A percentile compares a stretch with the other conserved stretches of the same genome.
Evolutionary conservation across 352 stramenopile species (phyloP).

Genomic region (Pythium aristosporum): DNA sequence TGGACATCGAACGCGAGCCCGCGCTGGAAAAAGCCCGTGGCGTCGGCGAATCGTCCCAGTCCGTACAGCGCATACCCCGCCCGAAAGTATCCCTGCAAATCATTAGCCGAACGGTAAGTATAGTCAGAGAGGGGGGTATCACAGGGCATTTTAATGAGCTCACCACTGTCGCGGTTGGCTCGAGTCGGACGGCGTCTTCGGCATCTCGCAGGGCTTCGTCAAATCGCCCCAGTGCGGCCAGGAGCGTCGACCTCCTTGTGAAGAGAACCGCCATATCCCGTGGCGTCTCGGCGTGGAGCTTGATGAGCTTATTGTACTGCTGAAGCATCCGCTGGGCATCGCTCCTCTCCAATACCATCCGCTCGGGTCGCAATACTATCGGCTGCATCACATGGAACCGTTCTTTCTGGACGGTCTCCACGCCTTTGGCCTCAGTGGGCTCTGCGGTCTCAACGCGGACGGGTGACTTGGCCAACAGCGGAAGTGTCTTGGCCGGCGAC

Average conservation of each 20-base stretch:
- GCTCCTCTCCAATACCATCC: conserved; percentile 5
- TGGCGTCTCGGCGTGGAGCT: conserved; percentile 42
- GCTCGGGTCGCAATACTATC: conserved; percentile 14
- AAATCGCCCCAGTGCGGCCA: conserved; percentile 51
- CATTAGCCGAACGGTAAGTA: not conserved
- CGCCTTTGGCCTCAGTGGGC: not conserved
- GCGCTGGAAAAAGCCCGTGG: conserved; percentile 57
- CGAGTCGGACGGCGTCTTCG: conserved; percentile 46
- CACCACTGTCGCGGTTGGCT: conserved; percentile 55
- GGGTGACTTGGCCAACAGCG: conserved; percentile 17
- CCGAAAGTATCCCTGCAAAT: conserved; percentile 58
- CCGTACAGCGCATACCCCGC: conserved; percentile 63
- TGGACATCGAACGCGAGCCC: conserved; percentile 63
- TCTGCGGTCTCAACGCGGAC: not conserved
- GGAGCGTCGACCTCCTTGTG: conserved; percentile 56
- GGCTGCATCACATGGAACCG: conserved; percentile 7
- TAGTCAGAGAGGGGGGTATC: not conserved
- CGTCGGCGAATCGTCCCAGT: conserved; percentile 48
- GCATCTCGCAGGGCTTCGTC: conserved; percentile 49
- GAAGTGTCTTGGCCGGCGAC: conserved; percentile 5
- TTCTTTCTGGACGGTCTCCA: not conserved
- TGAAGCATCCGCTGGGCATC: conserved; percentile 43
- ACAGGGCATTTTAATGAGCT: not conserved
- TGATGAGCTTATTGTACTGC: conserved; percentile 69
- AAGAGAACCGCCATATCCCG: conserved; percentile 61